Percentiles rank a stretch among this genome's conserved stretches.
Conservation (phyloP, 2,329 filamentous ascomycete genomes). For the Coniosporium tulheliwenetii region DNA sequence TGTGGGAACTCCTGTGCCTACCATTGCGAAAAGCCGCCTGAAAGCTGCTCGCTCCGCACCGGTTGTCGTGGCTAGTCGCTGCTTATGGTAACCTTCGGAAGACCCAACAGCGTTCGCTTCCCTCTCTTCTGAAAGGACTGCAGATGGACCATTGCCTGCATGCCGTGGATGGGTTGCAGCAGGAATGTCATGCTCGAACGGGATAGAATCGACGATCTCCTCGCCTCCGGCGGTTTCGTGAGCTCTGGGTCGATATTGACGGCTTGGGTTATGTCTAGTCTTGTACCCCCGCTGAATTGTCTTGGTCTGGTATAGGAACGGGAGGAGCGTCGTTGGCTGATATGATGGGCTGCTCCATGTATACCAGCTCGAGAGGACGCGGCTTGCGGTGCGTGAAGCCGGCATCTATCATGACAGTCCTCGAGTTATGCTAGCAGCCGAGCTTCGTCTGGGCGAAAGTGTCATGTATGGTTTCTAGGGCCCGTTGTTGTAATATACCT, state of each 20-base stretch:
- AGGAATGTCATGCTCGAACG: slow-evolving; percentile 2
- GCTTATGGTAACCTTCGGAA: slow-evolving; percentile 14
- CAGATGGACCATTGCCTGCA: too few species aligned
- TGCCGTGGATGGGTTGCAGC: slow-evolving; percentile 5
- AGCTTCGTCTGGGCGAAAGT: too few species aligned
- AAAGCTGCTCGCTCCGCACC: slow-evolving; percentile 4
- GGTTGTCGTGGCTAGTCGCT: slow-evolving; percentile 7
- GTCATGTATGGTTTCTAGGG: too few species aligned
- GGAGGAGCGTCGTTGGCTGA: slow-evolving; percentile 3
- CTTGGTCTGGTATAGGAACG: slow-evolving; percentile 14
- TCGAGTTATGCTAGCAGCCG: too few species aligned
- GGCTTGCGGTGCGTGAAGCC: too few species aligned
- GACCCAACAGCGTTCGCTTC: slow-evolving; percentile 39
- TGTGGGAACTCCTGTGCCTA: slow-evolving; percentile 2
- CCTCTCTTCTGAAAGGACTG: not conserved
- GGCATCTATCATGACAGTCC: too few species aligned
- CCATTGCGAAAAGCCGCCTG: slow-evolving; percentile 3
- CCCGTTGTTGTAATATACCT: too few species aligned
- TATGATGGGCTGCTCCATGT: too few species aligned
- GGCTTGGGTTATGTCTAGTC: too few species aligned
- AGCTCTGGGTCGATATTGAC: too few species aligned
- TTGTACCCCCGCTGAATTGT: slow-evolving; percentile 9
- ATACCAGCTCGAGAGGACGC: too few species aligned
- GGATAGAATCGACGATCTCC: not conserved
- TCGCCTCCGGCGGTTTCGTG: not conserved